Evolutionary conservation across 1,284 basidiomycete genomes (phyloP).

Genomic region (Ustilago bromivora): DNA sequence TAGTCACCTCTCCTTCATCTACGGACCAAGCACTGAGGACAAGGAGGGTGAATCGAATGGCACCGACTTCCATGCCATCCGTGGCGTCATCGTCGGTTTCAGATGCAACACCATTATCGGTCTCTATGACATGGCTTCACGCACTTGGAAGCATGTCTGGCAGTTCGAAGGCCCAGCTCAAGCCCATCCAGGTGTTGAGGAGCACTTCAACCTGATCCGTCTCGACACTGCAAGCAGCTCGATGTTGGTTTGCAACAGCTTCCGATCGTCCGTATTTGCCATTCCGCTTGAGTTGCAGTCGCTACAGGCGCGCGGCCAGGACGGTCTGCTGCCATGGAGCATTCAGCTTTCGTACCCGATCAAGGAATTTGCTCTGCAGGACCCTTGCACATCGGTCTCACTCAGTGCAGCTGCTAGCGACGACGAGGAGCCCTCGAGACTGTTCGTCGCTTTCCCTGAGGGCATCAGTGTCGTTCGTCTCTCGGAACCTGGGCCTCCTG

Average conservation of each 20-base stretch:
- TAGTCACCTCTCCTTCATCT: constrained; percentile 35
- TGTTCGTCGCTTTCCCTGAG: constrained; percentile 33
- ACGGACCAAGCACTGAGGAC: constrained; percentile 2
- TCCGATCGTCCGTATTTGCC: constrained; percentile 43
- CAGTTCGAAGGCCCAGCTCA: constrained; percentile 17
- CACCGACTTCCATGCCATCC: constrained; percentile 3
- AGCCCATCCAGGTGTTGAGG: constrained; percentile 8
- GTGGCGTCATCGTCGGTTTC: constrained; percentile 35
- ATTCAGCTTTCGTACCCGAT: constrained; percentile 28
- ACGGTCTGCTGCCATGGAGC: constrained; percentile 28
- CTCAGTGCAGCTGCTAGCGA: constrained; percentile 5
- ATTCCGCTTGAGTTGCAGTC: constrained; percentile 27
- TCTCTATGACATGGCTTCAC: constrained; percentile 29
- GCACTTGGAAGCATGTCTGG: constrained; percentile 34
- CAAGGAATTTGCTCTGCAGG: constrained; percentile 28
- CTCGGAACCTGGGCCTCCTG: not conserved
- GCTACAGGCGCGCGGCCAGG: constrained; percentile 10
- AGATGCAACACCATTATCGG: constrained; percentile 37
- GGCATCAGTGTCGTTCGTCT: constrained; percentile 28
- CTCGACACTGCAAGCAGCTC: constrained; percentile 14
- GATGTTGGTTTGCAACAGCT: constrained; percentile 41
- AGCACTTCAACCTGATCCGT: constrained; percentile 39
- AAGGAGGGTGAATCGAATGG: not conserved
- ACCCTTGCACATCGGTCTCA: constrained; percentile 32
- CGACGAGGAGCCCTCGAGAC: constrained; percentile 12